phyloP scores from a whole-genome alignment of 352 stramenopile genomes.

The Pythium apleroticum region DNA sequence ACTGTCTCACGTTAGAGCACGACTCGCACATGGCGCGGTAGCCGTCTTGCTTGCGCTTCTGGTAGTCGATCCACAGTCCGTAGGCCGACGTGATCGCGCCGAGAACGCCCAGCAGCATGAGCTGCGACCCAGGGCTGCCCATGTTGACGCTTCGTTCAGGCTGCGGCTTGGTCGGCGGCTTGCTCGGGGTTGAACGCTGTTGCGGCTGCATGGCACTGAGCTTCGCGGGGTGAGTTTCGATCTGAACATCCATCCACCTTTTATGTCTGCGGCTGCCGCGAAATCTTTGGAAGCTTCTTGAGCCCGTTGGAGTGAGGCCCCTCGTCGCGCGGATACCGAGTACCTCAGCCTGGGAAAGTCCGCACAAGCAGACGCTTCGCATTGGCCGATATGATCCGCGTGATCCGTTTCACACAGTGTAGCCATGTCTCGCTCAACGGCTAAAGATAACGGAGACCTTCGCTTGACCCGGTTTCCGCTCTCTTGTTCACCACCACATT shows the following conservation, averaged over 20 bases:
- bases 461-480: neutral
- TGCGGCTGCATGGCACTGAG: neutral
- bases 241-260: neutral
- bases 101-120: slow-evolving; percentile 25
- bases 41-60: slow-evolving; percentile 35
- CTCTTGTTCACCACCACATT: neutral
- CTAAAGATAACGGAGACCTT: slow-evolving; percentile 22
- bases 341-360: slow-evolving; percentile 19
- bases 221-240: neutral
- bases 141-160: neutral
- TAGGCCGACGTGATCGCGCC: slow-evolving; percentile 33
- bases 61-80: slow-evolving; percentile 46
- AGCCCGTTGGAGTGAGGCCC: neutral
- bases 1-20: slow-evolving; percentile 44
- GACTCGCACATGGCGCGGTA: slow-evolving; percentile 64
- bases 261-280: no score
- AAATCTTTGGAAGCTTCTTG: neutral
- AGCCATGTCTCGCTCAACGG: slow-evolving; percentile 5
- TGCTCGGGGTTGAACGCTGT: neutral
- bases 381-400: slow-evolving; percentile 16
- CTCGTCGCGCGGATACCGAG: neutral
- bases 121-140: neutral
- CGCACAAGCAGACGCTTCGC: neutral
- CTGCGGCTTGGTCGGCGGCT: neutral
- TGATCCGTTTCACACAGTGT: slow-evolving; percentile 23